phyloP scores from a whole-genome alignment of 768 basidiomycete species.

The Auriscalpium vulgare region DNA sequence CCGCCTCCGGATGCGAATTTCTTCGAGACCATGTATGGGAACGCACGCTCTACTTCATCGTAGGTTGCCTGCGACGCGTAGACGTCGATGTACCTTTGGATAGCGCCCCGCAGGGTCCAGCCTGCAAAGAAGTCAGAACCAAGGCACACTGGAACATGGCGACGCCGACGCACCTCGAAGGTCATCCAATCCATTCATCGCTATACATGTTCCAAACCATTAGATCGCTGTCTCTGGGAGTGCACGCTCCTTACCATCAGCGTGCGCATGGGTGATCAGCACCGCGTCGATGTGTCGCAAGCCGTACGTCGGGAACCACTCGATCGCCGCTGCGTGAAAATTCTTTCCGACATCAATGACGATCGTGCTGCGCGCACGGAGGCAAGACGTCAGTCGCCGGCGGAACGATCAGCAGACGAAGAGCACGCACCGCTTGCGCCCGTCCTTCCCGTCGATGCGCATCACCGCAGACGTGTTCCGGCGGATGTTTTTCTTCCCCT shows the following conservation, averaged over 20 bases:
- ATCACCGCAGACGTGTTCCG: conserved; percentile 77
- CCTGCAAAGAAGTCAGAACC: conserved; percentile 29
- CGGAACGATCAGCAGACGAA: background rate
- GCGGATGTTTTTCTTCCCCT: conserved; percentile 76
- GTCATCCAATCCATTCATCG: conserved; percentile 89
- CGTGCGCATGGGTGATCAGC: conserved; percentile 83
- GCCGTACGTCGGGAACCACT: conserved; percentile 65
- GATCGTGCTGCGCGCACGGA: conserved; percentile 45
- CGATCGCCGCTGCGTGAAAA: conserved; percentile 50
- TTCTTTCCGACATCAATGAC: conserved; percentile 84
- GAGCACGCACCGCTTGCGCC: conserved; percentile 42
- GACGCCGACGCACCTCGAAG: conserved; percentile 49
- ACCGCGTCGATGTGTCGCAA: conserved; percentile 67
- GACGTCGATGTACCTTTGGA: conserved; percentile 69
- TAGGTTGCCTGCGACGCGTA: conserved; percentile 65
- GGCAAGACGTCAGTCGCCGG: background rate
- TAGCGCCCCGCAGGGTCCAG: conserved; percentile 61
- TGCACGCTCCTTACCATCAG: conserved; percentile 43
- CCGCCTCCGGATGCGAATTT: conserved; percentile 76
- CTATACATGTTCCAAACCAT: conserved; percentile 22
- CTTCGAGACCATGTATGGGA: conserved; percentile 75
- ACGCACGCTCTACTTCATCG: conserved; percentile 55
- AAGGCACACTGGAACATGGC: background rate
- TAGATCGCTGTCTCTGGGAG: no score
- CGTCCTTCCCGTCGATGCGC: conserved; percentile 35